Evolutionary conservation across 75 land plant genomes (phyloP).

Genomic region (Pinus tabuliformis): DNA sequence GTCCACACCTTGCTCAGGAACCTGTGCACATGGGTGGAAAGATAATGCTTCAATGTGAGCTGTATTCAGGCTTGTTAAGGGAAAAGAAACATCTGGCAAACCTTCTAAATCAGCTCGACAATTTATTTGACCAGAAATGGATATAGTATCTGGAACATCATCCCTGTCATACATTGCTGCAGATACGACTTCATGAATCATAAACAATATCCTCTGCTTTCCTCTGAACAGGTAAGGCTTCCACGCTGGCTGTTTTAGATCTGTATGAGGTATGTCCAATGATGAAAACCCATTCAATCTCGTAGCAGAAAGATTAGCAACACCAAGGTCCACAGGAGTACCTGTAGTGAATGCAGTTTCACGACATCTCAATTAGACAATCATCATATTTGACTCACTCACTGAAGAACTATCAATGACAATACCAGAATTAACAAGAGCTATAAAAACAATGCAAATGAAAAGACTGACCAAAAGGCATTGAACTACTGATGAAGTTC

Average conservation of each 20-base stretch:
- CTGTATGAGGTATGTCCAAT: slow-evolving; percentile 71
- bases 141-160: slow-evolving; percentile 85
- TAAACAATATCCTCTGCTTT: slow-evolving; percentile 77
- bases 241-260: slow-evolving; percentile 93
- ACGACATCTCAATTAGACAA: neutral
- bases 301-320: slow-evolving; percentile 60
- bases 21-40: slow-evolving; percentile 95
- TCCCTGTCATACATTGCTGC: slow-evolving; percentile 97
- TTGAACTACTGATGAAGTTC: slow-evolving; percentile 76
- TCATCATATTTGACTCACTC: neutral
- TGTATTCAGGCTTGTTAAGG: slow-evolving; percentile 54
- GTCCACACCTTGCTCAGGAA: slow-evolving; percentile 81
- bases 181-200: slow-evolving; percentile 68
- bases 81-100: slow-evolving; percentile 85
- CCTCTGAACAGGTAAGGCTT: slow-evolving; percentile 94
- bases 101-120: slow-evolving; percentile 98
- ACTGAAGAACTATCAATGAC: neutral
- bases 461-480: slow-evolving; percentile 93
- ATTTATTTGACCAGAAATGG: slow-evolving; percentile 85
- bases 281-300: slow-evolving; percentile 73
- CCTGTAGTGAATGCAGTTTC: slow-evolving; percentile 34
- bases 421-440: neutral
- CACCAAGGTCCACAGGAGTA: slow-evolving; percentile 80
- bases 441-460: neutral
- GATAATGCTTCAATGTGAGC: slow-evolving; percentile 68